Evolutionary conservation across 2,329 filamentous ascomycete species (phyloP), one percentile per base, ranked within the genome.

Genomic region (Penicillium sp.): DNA sequence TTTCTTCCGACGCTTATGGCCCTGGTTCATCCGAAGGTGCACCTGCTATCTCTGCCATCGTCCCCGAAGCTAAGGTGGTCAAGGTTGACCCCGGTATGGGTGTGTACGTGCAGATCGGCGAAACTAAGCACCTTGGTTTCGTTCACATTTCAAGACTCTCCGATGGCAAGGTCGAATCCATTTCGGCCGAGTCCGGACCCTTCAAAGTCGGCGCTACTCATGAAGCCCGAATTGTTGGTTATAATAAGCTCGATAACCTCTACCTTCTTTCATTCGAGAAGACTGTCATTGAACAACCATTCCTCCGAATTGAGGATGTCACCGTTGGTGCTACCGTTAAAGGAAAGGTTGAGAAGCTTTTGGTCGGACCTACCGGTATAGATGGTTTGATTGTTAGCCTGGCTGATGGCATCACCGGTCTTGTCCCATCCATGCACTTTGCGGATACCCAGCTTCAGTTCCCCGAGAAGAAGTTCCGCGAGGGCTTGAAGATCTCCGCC

Each of bases 401-500:
- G 46, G 87, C 90, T 8, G 90, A 96, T 38, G 89, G 89, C 41
- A 90, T 99, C 58, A 87, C 84, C 45, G 94, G 91, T n/a, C 81
- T 96, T 51, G 91, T 97, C 2, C 83, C 91, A 3, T 89, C 92
- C 65, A 85, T 87, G 67, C 95, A 99, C 68, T 79, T 99, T 62
- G 87, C 94, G 41, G 95, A 99, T 69, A 82, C 94, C 13, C 85
- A 85, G 54, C 78, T 99, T 22, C 89, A 94, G 66, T 89, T 96
- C 64, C 94, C 94, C 0, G 94, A 99, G 72, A 95, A 92, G 78
- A 97, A 96, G 69, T 99, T 96, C 74, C 84, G 88, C 54, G 89
- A 92, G 69, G 91, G 91, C 1, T 83, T 89, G 71, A 83, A 87
- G 46, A 86, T 99, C 56, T 96, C 89, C 61, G 88, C 89, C 18